Base-by-base conservation (phyloP, 208 protist genomes). In the Vickermania spadyakhi region DNA sequence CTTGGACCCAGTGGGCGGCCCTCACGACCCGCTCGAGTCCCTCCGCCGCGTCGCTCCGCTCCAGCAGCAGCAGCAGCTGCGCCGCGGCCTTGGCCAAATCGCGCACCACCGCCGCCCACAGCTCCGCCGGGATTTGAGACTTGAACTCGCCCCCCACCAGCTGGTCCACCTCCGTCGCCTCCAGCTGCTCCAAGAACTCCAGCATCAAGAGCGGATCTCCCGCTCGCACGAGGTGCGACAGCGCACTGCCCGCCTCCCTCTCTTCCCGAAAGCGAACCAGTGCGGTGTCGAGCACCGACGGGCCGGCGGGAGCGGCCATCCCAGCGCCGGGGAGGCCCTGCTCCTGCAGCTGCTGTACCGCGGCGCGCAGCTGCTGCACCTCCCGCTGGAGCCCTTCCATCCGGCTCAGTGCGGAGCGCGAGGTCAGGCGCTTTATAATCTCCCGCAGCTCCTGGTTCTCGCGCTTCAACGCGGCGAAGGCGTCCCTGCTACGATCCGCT, bases 371-470 rank as follows among this genome's bases (percentile, higher is more conserved):
- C 28, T 62, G 54, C n/a, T 71, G 70, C 26, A 91, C 57, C 68
- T 94, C 77, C 58, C 73, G 30, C 14, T 67, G 73, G 50, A 79
- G 51, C 4, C 18, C 63, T 5, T 50, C 42, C 11, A 87, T 14
- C 28, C 80, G 63, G 45, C 75, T 52, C 18, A 78, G n/a, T 5
- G 74, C 28, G 58, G 70, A 72, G n/a, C 63, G 76, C 36, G 66
- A 73, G 49, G 83, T 63, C 23, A 94, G 82, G 2, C 76, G 29
- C 26, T 73, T 64, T 52, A 94, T 59, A 14, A 73, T 69, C 0
- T 69, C 22, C 63, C 81, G 83, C 53, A 95, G 70, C 18, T 61
- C 55, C 49, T 62, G 66, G 67, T 92, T 93, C 31, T 91, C 78
- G 58, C 84, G 72, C 49, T 73, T 58, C 51, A 91, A 64, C 31